Base-by-base conservation (phyloP, 2,329 filamentous ascomycete genomes). In the Beauveria asiatica region DNA sequence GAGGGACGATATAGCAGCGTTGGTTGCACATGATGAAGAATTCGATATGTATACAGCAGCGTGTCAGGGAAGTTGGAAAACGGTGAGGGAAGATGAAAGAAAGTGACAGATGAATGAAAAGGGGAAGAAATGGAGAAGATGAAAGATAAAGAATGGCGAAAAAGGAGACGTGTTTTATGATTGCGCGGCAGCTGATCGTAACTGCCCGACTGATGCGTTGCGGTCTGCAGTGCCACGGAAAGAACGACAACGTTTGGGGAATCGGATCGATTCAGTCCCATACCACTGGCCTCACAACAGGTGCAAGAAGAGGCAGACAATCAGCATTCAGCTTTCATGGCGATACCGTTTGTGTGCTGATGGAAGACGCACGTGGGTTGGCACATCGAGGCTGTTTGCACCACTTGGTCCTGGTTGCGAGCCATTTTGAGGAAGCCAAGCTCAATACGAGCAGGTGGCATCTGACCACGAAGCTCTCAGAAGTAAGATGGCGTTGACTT, bases 1-100 rank as follows among this genome's bases (percentile, higher is more conserved):
- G 78, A 21, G 78, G 78, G 5, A 80, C 73, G 60, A 78, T 73
- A 61, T 69, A 74, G 67, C 75, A 78, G 60, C 65, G 67, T 42
- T 59, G 49, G 54, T 59, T 55, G 48, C 54, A 59, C 53, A 57
- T 62, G 58, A 27, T 56, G 56, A 42, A 42, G 7, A n/a, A 16
- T 41, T n/a, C 3, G 42, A 39, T 54, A 21, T 33, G 25, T 3
- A 10, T 13, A 23, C 11, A n/a, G 27, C 11, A 17, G 19, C 30
- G 46, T 19, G 16, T 37, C 21, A 46, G 23, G 30, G 25, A 23
- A 10, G 16, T n/a, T 42, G 51, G 3, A 37, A 21, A 45, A 30
- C 3, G 27, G 13, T 3, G 7, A 7, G 16, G n/a, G 27, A 21
- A 16, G 9, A 17, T 13, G 9, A 46, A 21, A 11, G 27, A 23